Percentiles rank a stretch among this genome's conserved stretches.
phyloP scores from a whole-genome alignment of 1,284 basidiomycete species.

The Cutaneotrichosporon sp. region DNA sequence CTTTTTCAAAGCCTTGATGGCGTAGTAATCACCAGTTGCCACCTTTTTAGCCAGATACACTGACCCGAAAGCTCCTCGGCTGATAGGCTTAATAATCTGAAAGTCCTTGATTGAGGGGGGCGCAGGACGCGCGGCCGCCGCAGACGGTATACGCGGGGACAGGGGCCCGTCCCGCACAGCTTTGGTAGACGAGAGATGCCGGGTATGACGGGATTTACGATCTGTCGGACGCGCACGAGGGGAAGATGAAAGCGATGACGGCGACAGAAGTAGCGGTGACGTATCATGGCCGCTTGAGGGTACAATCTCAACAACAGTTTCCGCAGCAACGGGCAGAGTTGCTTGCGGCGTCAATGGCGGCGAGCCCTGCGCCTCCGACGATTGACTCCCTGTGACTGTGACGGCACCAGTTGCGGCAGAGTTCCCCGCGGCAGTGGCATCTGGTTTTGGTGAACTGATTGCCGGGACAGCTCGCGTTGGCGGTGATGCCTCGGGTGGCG shows the following conservation, averaged over 20 bases:
- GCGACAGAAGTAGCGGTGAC: not conserved
- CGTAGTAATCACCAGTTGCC: constrained; percentile 95
- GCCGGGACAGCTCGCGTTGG: too few species aligned
- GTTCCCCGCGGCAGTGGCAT: too few species aligned
- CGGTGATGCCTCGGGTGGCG: not conserved
- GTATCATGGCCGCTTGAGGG: too few species aligned
- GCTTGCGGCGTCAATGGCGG: too few species aligned
- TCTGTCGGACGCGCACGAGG: not conserved
- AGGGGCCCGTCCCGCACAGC: constrained; percentile 54
- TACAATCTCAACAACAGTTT: too few species aligned
- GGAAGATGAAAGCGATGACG: not conserved
- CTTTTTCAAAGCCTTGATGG: constrained; percentile 99
- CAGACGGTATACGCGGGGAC: constrained; percentile 83
- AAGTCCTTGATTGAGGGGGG: constrained; percentile 98
- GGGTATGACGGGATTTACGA: not conserved
- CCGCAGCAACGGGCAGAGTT: too few species aligned
- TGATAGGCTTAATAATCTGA: constrained; percentile 98
- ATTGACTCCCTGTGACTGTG: too few species aligned
- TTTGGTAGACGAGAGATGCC: constrained; percentile 7
- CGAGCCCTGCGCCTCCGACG: too few species aligned
- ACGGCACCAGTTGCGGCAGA: too few species aligned
- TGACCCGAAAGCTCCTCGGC: constrained; percentile 96
- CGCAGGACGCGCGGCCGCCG: constrained; percentile 61
- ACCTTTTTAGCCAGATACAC: constrained; percentile 98
- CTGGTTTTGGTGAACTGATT: too few species aligned